These are phyloP conservation scores for Botrytis medusae DNA, from an alignment of 2,329 filamentous ascomycete genomes.

Conservation along the genomic window DNA sequence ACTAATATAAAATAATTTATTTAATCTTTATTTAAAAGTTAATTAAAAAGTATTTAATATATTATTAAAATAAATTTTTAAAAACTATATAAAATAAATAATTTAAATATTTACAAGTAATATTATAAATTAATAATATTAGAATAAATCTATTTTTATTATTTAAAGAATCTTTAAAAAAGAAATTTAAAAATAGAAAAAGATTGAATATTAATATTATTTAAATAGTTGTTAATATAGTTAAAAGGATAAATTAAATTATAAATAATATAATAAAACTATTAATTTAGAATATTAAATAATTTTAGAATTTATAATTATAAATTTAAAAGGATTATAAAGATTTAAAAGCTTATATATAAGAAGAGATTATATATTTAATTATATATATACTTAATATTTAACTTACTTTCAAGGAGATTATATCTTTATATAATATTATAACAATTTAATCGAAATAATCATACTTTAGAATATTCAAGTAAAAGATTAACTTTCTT, in stretches of 20 bases:
- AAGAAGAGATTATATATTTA: slow-evolving; percentile 1
- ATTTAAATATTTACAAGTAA: too few relatives aligned
- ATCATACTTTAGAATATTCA: background rate
- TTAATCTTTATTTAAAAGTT: too few relatives aligned
- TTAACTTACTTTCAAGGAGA: too few relatives aligned
- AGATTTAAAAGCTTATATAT: background rate
- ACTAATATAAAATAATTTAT: too few relatives aligned
- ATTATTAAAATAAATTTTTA: too few relatives aligned
- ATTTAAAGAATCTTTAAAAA: background rate
- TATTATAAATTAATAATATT: too few relatives aligned
- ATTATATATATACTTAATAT: background rate
- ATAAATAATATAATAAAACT: background rate
- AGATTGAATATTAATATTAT: background rate
- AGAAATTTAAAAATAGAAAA: background rate
- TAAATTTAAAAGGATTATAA: background rate
- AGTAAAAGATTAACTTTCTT: background rate
- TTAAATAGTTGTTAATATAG: background rate
- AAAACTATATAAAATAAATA: too few relatives aligned
- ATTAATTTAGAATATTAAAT: background rate
- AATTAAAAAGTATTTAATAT: too few relatives aligned
- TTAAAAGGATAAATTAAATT: background rate
- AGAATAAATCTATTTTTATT: background rate
- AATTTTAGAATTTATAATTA: slow-evolving; percentile 1
- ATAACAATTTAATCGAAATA: background rate
- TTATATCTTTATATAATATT: background rate